phyloP scores from a whole-genome alignment of 2,329 filamentous ascomycete species.

The Didymella segeticola region DNA sequence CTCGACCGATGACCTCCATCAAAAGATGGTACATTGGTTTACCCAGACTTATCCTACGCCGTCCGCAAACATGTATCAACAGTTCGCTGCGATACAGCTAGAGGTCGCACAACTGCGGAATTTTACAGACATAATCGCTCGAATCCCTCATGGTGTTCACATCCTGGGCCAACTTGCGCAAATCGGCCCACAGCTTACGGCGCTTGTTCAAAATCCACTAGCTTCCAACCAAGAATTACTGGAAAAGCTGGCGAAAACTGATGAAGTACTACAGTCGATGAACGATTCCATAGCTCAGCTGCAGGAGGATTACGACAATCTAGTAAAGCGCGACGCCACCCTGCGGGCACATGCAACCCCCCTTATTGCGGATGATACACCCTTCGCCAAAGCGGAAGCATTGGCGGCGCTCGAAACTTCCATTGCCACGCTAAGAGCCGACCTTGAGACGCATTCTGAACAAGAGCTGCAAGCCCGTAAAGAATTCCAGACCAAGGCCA shows the following conservation, averaged over 20 bases:
- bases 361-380: neutral
- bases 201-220: neutral
- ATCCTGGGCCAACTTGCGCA: neutral
- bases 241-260: neutral
- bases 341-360: constrained; percentile 4
- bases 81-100: constrained; percentile 6
- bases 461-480: neutral
- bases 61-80: constrained; percentile 2
- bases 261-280: neutral
- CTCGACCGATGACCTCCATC: constrained; percentile 27
- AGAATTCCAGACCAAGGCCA: constrained; percentile 3
- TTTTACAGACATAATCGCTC: neutral
- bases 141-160: constrained; percentile 4
- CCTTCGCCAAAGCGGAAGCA: constrained; percentile 3
- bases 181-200: constrained; percentile 4
- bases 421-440: neutral
- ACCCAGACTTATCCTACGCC: constrained; percentile 24
- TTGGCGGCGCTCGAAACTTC: neutral
- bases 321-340: neutral
- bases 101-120: constrained; percentile 10
- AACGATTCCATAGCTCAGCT: neutral
- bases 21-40: constrained; percentile 35
- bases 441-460: neutral
- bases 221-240: neutral
- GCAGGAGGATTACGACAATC: neutral